Percentiles rank a stretch among this genome's conserved stretches.
phyloP scores from a whole-genome alignment of 805 yeast species.

The Blastobotrys mokoenaii region DNA sequence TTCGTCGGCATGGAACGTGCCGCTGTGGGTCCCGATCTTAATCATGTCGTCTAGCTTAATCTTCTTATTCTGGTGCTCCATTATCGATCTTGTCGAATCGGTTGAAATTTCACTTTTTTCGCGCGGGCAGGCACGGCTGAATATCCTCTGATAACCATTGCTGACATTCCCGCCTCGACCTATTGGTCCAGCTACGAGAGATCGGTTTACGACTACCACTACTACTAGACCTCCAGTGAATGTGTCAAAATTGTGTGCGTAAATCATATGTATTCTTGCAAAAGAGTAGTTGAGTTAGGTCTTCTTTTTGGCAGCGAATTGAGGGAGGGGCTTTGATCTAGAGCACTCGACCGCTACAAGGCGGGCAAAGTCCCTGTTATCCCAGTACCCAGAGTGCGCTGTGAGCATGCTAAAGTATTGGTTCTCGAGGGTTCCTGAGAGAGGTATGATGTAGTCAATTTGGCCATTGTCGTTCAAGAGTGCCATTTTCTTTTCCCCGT shows the following conservation, averaged over 20 bases:
- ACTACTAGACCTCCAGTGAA: no score
- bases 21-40: constrained; percentile 68
- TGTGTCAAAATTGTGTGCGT: no score
- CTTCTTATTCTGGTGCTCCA: neutral
- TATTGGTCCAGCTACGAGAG: no score
- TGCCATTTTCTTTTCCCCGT: constrained; percentile 33
- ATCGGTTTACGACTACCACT: no score
- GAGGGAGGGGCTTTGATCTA: constrained; percentile 19
- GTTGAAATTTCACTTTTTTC: constrained; percentile 2
- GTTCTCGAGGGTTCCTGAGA: constrained; percentile 58
- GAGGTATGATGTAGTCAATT: constrained; percentile 62
- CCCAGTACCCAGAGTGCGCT: constrained; percentile 88
- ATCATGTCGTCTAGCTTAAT: constrained; percentile 24
- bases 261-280: neutral
- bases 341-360: constrained; percentile 32
- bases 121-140: neutral
- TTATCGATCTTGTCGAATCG: neutral
- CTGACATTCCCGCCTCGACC: neutral
- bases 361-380: constrained; percentile 76
- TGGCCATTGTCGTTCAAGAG: constrained; percentile 69
- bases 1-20: constrained; percentile 96
- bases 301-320: constrained; percentile 16
- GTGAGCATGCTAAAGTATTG: constrained; percentile 74
- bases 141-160: no score
- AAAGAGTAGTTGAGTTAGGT: neutral